Evolutionary conservation across 2,329 filamentous ascomycete species (phyloP), one percentile per base, ranked within the genome.

Genomic region (Calonectria henricotiae): DNA sequence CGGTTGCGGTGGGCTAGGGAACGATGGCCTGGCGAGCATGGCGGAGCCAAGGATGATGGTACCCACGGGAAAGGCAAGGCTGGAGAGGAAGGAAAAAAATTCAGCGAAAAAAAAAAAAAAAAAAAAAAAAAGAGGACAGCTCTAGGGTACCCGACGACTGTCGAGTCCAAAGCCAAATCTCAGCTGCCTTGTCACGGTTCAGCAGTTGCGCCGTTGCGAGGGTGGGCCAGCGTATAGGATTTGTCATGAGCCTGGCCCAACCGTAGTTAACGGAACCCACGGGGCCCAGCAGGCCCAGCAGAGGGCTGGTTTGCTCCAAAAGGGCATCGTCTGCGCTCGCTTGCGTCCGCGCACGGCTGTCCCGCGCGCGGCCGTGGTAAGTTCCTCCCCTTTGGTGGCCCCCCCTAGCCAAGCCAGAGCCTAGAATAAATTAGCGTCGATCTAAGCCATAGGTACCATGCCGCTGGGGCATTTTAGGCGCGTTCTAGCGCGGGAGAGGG

Each of bases 401-500:
- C 30, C 43, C 12, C 43, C 41, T 43, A 30, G 32, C 15, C 30
- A 5, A 30, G 17, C n/a, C 32, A 55, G 51, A 25, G 51, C 51
- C 51, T 25, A 23, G 32, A 55, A 37, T 13, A n/a, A 32, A 20
- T 27, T 49, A 47, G 61, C 43, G 46, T 13, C 32, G 51, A 58
- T 63, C 41, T 55, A 32, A 49, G 30, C n/a, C 51, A 62, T 47
- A 68, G 55, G 62, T 68, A 58, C 66, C 60, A 12, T 37, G 49
- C 23, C 66, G 46, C 58, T 43, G 65, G 66, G 47, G 39, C 43
- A 47, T 55, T 46, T 62, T 55, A 47, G 54, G 64, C 43, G 65
- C 58, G 66, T 68, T 68, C 49, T 68, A 68, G 66, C 60, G 66
- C 51, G 51, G 51, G 32, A 25, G 30, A 55, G 51, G 35, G 32